Conservation (phyloP, 1,284 basidiomycete species). For the Calocybe gambosa region DNA sequence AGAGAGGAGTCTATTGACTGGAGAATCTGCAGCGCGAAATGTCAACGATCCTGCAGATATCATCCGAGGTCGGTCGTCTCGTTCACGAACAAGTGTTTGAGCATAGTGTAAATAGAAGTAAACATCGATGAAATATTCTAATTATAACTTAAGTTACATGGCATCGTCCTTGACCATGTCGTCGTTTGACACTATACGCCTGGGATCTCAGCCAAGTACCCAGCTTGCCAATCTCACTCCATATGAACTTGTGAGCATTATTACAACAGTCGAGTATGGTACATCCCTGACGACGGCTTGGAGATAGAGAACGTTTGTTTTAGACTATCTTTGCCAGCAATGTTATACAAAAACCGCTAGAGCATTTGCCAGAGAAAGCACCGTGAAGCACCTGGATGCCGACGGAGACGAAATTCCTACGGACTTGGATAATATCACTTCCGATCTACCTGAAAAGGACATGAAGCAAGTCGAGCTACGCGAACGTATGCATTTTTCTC, state of each 20-base stretch:
- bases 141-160: neutral
- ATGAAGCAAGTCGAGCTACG: conserved; percentile 47
- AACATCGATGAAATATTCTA: conserved; percentile 3
- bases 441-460: conserved; percentile 35
- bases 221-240: conserved; percentile 23
- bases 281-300: neutral
- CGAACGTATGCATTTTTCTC: conserved; percentile 35
- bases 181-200: conserved; percentile 6
- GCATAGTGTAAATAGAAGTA: conserved; percentile 9
- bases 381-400: conserved; percentile 51
- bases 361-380: conserved; percentile 64
- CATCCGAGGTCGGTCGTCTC: conserved; percentile 22
- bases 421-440: conserved; percentile 26
- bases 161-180: conserved; percentile 2
- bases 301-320: conserved; percentile 63
- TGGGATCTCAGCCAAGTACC: conserved; percentile 1
- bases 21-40: conserved; percentile 24
- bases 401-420: conserved; percentile 52
- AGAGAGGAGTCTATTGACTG: conserved; percentile 35
- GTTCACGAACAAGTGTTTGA: conserved; percentile 17
- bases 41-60: conserved; percentile 17
- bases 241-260: conserved; percentile 27
- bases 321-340: conserved; percentile 76
- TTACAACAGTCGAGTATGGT: neutral
- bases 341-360: conserved; percentile 67